Conservation (phyloP, 2,329 filamentous ascomycete species). For the Exophiala alcalophila region DNA sequence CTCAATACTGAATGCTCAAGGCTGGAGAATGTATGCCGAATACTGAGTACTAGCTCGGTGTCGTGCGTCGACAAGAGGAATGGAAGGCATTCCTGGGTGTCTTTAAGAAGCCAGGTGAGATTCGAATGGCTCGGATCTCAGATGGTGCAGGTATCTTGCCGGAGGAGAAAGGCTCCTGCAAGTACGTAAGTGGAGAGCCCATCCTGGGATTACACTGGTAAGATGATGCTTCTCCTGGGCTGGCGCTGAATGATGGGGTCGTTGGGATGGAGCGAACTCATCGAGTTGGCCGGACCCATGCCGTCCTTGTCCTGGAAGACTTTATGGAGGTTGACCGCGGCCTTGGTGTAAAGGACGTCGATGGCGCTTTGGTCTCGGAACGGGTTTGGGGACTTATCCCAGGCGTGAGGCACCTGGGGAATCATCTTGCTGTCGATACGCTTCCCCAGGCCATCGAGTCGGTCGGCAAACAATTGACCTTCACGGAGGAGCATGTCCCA, state of each 20-base stretch:
- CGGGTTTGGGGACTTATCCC: slow-evolving; percentile 50
- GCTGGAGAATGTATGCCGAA: too few relatives aligned
- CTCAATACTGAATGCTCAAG: too few relatives aligned
- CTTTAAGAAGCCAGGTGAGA: too few relatives aligned
- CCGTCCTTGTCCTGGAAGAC: slow-evolving; percentile 36
- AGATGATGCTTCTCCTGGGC: slow-evolving; percentile 24
- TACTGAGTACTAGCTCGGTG: too few relatives aligned
- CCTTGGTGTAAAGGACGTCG: slow-evolving; percentile 43
- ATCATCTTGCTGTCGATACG: slow-evolving; percentile 46
- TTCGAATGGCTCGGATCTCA: too few relatives aligned
- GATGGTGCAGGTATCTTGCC: too few relatives aligned
- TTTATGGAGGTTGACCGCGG: slow-evolving; percentile 43
- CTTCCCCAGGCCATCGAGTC: slow-evolving; percentile 44
- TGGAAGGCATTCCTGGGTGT: too few relatives aligned
- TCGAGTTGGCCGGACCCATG: slow-evolving; percentile 22
- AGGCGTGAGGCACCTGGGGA: slow-evolving; percentile 46
- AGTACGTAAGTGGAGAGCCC: too few relatives aligned
- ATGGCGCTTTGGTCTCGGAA: slow-evolving; percentile 45
- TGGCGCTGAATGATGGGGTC: slow-evolving; percentile 26
- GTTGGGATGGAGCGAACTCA: slow-evolving; percentile 25
- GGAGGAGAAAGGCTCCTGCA: too few relatives aligned
- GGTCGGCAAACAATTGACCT: slow-evolving; percentile 47
- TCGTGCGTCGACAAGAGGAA: too few relatives aligned
- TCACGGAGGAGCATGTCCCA: slow-evolving; percentile 66
- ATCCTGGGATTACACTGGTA: slow-evolving; percentile 24